These are phyloP conservation scores for Gossypium lobatum DNA, from an alignment of 441 rosid genomes.

Conservation along the genomic window DNA sequence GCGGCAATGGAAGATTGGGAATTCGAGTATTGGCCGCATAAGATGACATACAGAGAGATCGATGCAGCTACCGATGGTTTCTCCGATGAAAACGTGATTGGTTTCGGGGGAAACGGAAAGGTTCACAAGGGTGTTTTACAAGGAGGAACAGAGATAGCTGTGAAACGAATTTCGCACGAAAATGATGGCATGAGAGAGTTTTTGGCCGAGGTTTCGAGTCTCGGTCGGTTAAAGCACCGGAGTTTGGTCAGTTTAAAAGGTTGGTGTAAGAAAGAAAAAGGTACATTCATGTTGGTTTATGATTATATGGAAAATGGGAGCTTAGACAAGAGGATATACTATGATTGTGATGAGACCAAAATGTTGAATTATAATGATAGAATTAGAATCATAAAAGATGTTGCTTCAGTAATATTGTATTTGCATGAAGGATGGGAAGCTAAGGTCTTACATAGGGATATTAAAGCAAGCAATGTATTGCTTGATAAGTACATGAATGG, in stretches of 20 bases:
- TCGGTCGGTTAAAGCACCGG: constrained; percentile 63
- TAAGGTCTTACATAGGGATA: constrained; percentile 62
- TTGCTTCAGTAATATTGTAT: constrained; percentile 54
- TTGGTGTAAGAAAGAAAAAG: constrained; percentile 71
- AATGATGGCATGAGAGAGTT: constrained; percentile 64
- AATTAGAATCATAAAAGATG: constrained; percentile 48
- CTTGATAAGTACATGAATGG: constrained; percentile 72
- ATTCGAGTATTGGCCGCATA: constrained; percentile 82
- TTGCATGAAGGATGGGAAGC: constrained; percentile 78
- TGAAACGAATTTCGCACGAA: constrained; percentile 58
- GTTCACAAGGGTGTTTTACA: constrained; percentile 61
- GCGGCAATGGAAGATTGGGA: constrained; percentile 82
- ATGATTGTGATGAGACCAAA: constrained; percentile 31
- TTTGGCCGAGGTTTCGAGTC: constrained; percentile 64
- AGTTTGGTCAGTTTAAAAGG: constrained; percentile 64
- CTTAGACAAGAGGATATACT: constrained; percentile 43
- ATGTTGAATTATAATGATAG: constrained; percentile 43
- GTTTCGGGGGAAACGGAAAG: constrained; percentile 71
- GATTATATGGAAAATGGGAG: constrained; percentile 86
- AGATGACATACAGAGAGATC: constrained; percentile 48
- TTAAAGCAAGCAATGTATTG: constrained; percentile 73
- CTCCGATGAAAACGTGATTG: constrained; percentile 54
- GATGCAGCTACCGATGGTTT: constrained; percentile 54
- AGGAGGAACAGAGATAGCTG: constrained; percentile 59
- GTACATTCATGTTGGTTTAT: constrained; percentile 58